Percentiles rank a stretch among this genome's conserved stretches.
Conservation (phyloP, 805 yeast species). For the Millerozyma miso region DNA sequence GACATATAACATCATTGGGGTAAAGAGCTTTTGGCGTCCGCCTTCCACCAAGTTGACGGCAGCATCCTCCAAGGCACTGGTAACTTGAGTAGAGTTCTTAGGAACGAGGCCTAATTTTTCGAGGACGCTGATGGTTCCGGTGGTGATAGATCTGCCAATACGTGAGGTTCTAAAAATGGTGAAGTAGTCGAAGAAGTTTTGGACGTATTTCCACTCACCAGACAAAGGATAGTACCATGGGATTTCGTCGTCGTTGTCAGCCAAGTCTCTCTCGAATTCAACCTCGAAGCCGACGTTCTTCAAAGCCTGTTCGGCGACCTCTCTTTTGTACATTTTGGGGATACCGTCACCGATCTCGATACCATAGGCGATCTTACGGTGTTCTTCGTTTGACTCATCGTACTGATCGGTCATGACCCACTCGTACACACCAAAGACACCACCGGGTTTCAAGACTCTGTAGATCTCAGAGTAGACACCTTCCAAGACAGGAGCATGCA, state of each 20-base stretch:
- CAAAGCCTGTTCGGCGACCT: slow-evolving; percentile 86
- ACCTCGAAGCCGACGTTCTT: slow-evolving; percentile 83
- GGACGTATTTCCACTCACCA: slow-evolving; percentile 89
- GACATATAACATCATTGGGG: slow-evolving; percentile 96
- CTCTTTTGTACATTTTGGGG: slow-evolving; percentile 87
- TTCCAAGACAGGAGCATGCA: slow-evolving; percentile 93
- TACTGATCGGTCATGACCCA: slow-evolving; percentile 98
- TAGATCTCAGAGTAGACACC: slow-evolving; percentile 94
- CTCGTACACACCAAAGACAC: slow-evolving; percentile 95
- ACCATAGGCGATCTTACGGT: slow-evolving; percentile 93
- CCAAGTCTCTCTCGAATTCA: slow-evolving; percentile 73
- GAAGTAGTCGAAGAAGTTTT: slow-evolving; percentile 68
- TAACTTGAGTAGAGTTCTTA: slow-evolving; percentile 82
- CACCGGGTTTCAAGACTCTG: slow-evolving; percentile 96
- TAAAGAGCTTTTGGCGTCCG: slow-evolving; percentile 83
- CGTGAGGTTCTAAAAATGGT: slow-evolving; percentile 86
- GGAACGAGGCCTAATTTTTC: slow-evolving; percentile 89
- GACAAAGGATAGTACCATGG: slow-evolving; percentile 98
- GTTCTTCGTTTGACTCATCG: slow-evolving; percentile 82
- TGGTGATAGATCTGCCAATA: slow-evolving; percentile 83
- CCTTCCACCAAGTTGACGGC: slow-evolving; percentile 94
- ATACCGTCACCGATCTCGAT: slow-evolving; percentile 98
- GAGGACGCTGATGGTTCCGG: slow-evolving; percentile 71
- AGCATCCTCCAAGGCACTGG: slow-evolving; percentile 92
- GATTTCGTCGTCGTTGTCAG: slow-evolving; percentile 72